Evolutionary conservation across 2,329 filamentous ascomycete species (phyloP).

Genomic region (Fusarium paranaense): DNA sequence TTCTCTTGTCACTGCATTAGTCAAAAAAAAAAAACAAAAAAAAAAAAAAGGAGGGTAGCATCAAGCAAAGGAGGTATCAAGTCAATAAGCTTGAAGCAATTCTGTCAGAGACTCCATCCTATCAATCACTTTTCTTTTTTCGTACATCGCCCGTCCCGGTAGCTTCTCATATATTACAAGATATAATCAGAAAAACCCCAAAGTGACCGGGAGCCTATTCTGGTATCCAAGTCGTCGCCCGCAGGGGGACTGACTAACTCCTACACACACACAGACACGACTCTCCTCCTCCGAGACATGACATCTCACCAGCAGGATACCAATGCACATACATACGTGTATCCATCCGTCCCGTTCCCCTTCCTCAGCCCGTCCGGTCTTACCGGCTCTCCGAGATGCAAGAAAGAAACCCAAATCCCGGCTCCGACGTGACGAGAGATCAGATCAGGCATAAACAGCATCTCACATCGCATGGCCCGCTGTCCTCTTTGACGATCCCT

Average conservation of each 20-base stretch:
- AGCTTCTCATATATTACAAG: not conserved
- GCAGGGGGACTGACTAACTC: not conserved
- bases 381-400: not conserved
- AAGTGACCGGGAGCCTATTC: not conserved
- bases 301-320: not conserved
- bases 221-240: not conserved
- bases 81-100: not conserved
- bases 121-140: constrained; percentile 20
- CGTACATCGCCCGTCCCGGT: not conserved
- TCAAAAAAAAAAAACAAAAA: not conserved
- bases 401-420: not conserved
- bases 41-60: not conserved
- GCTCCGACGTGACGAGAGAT: not conserved
- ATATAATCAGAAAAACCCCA: not conserved
- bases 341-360: not conserved
- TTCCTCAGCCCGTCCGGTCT: not conserved
- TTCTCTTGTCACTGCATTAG: not conserved
- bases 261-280: not conserved
- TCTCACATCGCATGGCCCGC: not conserved
- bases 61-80: not conserved
- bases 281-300: not conserved
- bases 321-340: not conserved
- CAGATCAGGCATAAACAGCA: not conserved
- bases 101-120: constrained; percentile 18
- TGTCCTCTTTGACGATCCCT: constrained; percentile 4